Conservation (phyloP, 2,329 filamentous ascomycete genomes). For the Bipolaris sorokiniana region DNA sequence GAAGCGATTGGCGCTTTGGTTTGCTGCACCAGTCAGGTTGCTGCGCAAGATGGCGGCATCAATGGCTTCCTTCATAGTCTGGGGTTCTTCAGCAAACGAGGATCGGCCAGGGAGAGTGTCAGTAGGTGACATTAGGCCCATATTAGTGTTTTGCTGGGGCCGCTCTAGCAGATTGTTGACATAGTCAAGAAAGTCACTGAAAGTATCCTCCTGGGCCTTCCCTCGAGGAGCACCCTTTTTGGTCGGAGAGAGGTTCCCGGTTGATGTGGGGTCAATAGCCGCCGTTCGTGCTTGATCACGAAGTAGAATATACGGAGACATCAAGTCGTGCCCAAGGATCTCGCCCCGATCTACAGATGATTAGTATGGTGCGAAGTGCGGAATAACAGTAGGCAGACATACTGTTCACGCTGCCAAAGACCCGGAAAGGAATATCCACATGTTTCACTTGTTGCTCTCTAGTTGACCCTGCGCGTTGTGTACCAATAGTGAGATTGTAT, state of each 20-base stretch:
- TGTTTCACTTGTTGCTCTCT: conserved; percentile 81
- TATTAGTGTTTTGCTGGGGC: conserved; percentile 42
- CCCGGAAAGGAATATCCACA: conserved; percentile 90
- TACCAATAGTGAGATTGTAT: conserved; percentile 90
- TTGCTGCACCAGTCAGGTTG: conserved; percentile 65
- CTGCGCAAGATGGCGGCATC: conserved; percentile 83
- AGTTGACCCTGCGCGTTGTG: conserved; percentile 79
- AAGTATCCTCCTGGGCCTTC: conserved; percentile 53
- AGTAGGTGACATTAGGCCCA: conserved; percentile 74
- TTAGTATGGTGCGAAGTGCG: conserved; percentile 23
- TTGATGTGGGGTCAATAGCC: conserved; percentile 38
- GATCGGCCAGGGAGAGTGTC: conserved; percentile 56
- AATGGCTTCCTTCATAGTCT: conserved; percentile 81
- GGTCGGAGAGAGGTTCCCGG: conserved; percentile 12
- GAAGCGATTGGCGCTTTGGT: conserved; percentile 87
- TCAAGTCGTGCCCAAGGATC: conserved; percentile 89
- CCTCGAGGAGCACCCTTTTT: conserved; percentile 29
- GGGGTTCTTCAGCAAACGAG: conserved; percentile 64
- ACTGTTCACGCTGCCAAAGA: conserved; percentile 89
- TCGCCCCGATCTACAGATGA: conserved; percentile 68
- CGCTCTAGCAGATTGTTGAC: conserved; percentile 57
- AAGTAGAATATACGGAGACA: conserved; percentile 89
- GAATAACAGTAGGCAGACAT: conserved; percentile 19
- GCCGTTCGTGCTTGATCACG: conserved; percentile 74
- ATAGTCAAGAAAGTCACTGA: conserved; percentile 47